These are phyloP conservation scores for Glarea lozoyensis DNA, from an alignment of 495 filamentous ascomycete species.

Conservation along the genomic window DNA sequence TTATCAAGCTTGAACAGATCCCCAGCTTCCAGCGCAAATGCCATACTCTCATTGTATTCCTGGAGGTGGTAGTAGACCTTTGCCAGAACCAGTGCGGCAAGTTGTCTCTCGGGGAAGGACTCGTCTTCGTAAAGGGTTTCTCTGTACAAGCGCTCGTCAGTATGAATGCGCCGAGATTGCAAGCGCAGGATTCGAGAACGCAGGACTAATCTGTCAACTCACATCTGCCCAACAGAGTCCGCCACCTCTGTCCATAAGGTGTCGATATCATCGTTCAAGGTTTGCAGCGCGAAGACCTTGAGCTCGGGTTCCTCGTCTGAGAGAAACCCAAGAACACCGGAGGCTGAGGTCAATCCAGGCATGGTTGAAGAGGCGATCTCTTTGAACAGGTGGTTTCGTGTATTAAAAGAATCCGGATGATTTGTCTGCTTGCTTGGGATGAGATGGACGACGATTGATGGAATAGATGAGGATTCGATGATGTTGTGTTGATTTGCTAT, in stretches of 20 bases:
- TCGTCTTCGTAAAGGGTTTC: slow-evolving; percentile 98
- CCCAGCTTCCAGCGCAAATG: slow-evolving; percentile 89
- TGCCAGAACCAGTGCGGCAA: slow-evolving; percentile 88
- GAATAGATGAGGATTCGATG: neutral
- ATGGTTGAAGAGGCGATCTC: slow-evolving; percentile 37
- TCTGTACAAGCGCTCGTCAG: slow-evolving; percentile 34
- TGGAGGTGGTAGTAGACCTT: slow-evolving; percentile 99
- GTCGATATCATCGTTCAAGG: slow-evolving; percentile 90
- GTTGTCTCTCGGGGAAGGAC: slow-evolving; percentile 82
- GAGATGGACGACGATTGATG: too few relatives aligned
- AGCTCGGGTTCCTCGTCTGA: slow-evolving; percentile 89
- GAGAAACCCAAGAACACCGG: slow-evolving; percentile 90
- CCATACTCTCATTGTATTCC: slow-evolving; percentile 99
- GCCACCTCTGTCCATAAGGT: slow-evolving; percentile 96
- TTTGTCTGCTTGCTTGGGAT: slow-evolving; percentile 2
- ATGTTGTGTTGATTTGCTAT: slow-evolving; percentile 1
- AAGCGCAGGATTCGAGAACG: neutral
- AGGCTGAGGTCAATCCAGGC: slow-evolving; percentile 90
- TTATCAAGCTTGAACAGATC: slow-evolving; percentile 90
- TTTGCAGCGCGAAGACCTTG: slow-evolving; percentile 86
- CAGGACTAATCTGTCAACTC: slow-evolving; percentile 27
- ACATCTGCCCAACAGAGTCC: slow-evolving; percentile 87
- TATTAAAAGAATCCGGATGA: neutral
- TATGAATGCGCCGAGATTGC: neutral
- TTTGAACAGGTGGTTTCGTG: neutral